phyloP scores from a whole-genome alignment of 805 yeast species.

The Isabelozyma rhagii region DNA sequence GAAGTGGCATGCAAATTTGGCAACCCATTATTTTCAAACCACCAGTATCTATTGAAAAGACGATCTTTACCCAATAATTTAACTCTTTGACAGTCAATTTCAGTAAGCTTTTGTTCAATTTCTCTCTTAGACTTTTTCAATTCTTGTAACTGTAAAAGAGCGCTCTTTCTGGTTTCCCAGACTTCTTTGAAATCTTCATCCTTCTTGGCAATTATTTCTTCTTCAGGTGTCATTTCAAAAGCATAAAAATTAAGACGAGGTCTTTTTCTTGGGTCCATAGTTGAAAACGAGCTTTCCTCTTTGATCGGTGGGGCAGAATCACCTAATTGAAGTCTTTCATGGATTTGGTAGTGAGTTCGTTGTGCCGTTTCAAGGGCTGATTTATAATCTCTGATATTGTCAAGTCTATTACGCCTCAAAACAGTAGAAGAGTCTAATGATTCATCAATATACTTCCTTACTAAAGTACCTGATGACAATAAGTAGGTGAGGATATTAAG shows the following conservation, averaged over 20 bases:
- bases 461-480: conserved; percentile 52
- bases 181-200: conserved; percentile 43
- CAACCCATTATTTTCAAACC: conserved; percentile 87
- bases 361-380: conserved; percentile 49
- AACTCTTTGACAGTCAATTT: conserved; percentile 74
- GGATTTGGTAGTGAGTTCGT: conserved; percentile 19
- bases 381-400: conserved; percentile 60
- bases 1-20: conserved; percentile 45
- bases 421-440: conserved; percentile 62
- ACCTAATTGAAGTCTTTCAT: conserved; percentile 8
- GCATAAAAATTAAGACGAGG: conserved; percentile 24
- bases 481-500: conserved; percentile 64
- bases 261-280: conserved; percentile 13
- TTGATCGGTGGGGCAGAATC: conserved; percentile 8
- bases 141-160: conserved; percentile 40
- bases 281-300: conserved; percentile 5
- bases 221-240: conserved; percentile 42
- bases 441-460: conserved; percentile 64
- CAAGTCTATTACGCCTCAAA: conserved; percentile 65
- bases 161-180: conserved; percentile 44
- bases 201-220: conserved; percentile 32
- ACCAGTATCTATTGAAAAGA: conserved; percentile 86
- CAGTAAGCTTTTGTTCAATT: conserved; percentile 60
- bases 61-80: conserved; percentile 79
- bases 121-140: conserved; percentile 47